These are phyloP conservation scores for Solanum virginianum DNA, from an alignment of 257 asterid species.

Conservation along the genomic window DNA sequence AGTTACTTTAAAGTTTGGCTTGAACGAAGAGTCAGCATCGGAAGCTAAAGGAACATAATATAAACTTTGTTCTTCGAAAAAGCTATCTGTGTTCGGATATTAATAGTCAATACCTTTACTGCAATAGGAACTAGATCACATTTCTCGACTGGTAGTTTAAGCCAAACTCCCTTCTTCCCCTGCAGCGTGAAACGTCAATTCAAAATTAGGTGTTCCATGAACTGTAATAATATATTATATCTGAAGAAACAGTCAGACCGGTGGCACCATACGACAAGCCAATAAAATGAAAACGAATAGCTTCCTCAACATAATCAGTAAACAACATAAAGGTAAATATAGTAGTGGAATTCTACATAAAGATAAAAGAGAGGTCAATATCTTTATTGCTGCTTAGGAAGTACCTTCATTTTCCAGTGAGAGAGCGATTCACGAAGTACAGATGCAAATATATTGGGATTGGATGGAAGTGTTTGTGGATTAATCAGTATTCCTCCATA, in stretches of 20 bases:
- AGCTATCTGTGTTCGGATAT: not conserved
- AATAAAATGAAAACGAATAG: not conserved
- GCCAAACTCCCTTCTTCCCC: constrained; percentile 92
- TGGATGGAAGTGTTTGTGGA: constrained; percentile 50
- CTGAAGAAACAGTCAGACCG: not conserved
- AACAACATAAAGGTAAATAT: not conserved
- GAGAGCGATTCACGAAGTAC: constrained; percentile 46
- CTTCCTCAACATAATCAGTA: not conserved
- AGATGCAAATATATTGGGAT: constrained; percentile 40
- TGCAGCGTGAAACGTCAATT: not conserved
- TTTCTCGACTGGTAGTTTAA: constrained; percentile 66
- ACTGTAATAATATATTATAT: not conserved
- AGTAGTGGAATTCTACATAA: not conserved
- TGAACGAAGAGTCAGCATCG: not conserved
- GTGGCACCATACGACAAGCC: not conserved
- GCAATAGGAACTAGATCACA: constrained; percentile 74
- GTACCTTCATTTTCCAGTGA: constrained; percentile 67
- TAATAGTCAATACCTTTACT: constrained; percentile 24
- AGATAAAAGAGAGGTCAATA: not conserved
- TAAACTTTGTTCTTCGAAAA: not conserved
- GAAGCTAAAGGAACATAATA: not conserved
- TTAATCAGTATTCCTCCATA: constrained; percentile 63
- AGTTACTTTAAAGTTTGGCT: not conserved
- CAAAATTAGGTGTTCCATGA: not conserved
- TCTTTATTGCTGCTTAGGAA: not conserved